Percentiles rank a stretch among this genome's conserved stretches.
phyloP scores from a whole-genome alignment of 495 filamentous ascomycete species.

The Xylaria telfairii region DNA sequence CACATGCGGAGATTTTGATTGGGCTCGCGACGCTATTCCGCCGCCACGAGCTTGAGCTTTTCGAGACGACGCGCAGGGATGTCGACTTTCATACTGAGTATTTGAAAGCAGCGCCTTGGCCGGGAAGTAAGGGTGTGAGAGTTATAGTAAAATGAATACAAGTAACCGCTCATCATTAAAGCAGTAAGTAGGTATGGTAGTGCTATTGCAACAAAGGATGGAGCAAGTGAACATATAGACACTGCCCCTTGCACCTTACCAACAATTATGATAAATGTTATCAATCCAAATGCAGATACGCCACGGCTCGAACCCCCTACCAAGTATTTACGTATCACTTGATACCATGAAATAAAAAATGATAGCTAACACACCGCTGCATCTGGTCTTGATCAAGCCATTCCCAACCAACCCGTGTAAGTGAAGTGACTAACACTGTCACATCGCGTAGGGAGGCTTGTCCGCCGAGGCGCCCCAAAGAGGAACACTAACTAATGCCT shows the following conservation, averaged over 20 bases:
- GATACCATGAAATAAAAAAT: not conserved
- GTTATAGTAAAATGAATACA: conserved; percentile 29
- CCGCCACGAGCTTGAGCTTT: conserved; percentile 45
- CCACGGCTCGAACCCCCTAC: not conserved
- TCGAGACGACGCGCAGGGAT: conserved; percentile 42
- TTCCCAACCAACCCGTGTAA: not conserved
- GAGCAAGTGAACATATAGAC: not conserved
- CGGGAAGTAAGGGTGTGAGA: conserved; percentile 42
- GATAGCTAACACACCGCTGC: not conserved
- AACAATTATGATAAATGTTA: not conserved
- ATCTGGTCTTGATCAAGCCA: not conserved
- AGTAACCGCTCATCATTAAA: not conserved
- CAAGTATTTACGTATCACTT: not conserved
- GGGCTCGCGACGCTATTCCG: conserved; percentile 52
- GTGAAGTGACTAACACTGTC: not conserved
- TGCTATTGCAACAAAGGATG: not conserved
- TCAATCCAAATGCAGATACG: not conserved
- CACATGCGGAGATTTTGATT: conserved; percentile 53
- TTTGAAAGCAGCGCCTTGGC: conserved; percentile 29
- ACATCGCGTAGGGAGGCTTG: not conserved
- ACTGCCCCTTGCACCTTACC: not conserved
- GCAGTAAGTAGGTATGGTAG: not conserved
- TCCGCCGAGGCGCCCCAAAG: not conserved
- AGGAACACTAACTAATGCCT: not conserved
- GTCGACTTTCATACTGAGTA: conserved; percentile 32